These are phyloP conservation scores for Paracoccidioides lutzii DNA, from an alignment of 2,329 filamentous ascomycete genomes.

Conservation along the genomic window DNA sequence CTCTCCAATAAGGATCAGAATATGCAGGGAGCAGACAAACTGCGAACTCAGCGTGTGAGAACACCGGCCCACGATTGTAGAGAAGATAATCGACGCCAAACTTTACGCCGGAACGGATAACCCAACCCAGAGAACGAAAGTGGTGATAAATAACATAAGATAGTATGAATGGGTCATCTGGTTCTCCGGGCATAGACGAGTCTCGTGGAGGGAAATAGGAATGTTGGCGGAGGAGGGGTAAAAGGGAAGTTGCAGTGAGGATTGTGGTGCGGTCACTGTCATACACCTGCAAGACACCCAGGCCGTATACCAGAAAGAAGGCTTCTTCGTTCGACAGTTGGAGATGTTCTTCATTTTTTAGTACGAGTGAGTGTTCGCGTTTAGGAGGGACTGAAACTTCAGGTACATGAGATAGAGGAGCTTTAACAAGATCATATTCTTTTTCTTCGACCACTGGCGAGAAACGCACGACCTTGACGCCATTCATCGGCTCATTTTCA, in stretches of 20 bases:
- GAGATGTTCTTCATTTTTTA: constrained; percentile 63
- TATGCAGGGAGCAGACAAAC: constrained; percentile 76
- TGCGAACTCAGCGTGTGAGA: constrained; percentile 89
- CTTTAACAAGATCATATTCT: constrained; percentile 35
- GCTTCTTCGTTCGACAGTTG: constrained; percentile 83
- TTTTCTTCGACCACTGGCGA: constrained; percentile 54
- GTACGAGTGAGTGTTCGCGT: constrained; percentile 13
- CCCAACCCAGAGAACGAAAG: constrained; percentile 90
- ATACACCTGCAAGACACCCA: constrained; percentile 58
- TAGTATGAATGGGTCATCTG: constrained; percentile 74
- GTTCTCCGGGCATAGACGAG: constrained; percentile 37
- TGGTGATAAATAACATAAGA: constrained; percentile 90
- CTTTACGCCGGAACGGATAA: constrained; percentile 82
- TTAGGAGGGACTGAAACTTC: constrained; percentile 10
- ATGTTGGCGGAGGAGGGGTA: constrained; percentile 54
- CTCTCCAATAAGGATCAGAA: constrained; percentile 56
- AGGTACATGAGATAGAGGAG: constrained; percentile 3
- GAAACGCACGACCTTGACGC: constrained; percentile 54
- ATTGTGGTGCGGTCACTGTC: constrained; percentile 23
- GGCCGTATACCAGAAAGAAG: constrained; percentile 72
- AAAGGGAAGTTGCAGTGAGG: constrained; percentile 45
- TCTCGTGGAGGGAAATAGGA: constrained; percentile 54
- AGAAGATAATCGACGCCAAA: constrained; percentile 93
- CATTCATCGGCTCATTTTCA: constrained; percentile 9
- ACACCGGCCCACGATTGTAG: constrained; percentile 84